Base-by-base conservation (phyloP, 768 basidiomycete genomes). In the Psilocybe cubensis region DNA sequence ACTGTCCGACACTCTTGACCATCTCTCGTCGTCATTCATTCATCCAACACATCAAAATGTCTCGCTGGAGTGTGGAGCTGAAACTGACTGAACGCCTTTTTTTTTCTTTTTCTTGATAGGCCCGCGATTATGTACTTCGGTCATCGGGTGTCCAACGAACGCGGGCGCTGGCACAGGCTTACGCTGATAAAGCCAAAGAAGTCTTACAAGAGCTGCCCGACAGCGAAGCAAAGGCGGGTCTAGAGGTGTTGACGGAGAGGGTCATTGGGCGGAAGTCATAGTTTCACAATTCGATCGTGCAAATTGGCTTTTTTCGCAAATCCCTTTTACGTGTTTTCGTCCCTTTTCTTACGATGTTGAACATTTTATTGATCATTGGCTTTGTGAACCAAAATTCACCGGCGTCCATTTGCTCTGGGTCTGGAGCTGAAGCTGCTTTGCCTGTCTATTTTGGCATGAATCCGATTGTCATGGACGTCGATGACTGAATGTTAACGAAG, bases 111-210 rank as follows among this genome's bases (percentile, higher is more conserved):
- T n/a, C n/a, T n/a, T n/a, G n/a, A 46, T 52, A 94, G 92, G 93
- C 93, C 2, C 78, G 89, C 33, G 79, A 87, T 21, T 76, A 92
- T 48, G 91, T 96, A 25, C 79, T 83, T 28, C 77, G 83, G 17
- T 92, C 91, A 7, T 88, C 91, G 3, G 96, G 94, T 0, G 80
- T 96, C 14, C 82, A 86, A 54, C 84, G 91, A 24, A 98, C 96
- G 10, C 83, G 88, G 7, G 83, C 84, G 25, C 81, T 98, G 12
- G 96, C 96, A 6, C 77, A 78, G 29, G 76, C 79, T 21, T 94
- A 97, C 69, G 91, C 91, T 0, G 82, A 85, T 43, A 88, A 90
- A 68, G 96, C 96, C 14, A 82, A 84, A 31, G 84, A 88, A 57
- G 85, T 88, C 12, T 76, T 97, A 10, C 76, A 76, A 53, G 70